Evolutionary conservation across 2,329 filamentous ascomycete genomes (phyloP), one percentile per base, ranked within the genome.

Genomic region (Coleophoma eucalyptorum): DNA sequence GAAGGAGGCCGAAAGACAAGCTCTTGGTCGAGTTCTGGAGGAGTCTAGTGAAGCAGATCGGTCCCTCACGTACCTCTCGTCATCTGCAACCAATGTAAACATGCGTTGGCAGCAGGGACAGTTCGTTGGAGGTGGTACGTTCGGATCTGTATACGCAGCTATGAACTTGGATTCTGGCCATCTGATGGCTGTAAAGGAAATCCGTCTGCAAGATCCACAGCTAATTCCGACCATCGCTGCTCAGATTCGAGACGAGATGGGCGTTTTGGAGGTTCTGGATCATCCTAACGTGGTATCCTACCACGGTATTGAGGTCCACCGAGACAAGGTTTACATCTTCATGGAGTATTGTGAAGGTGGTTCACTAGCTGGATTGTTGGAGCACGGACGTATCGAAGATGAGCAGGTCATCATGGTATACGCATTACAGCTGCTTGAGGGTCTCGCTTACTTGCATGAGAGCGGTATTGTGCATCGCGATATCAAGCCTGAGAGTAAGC

Each of bases 261-360:
- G 88, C 47, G 93, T 99, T 5, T 75, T 99, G 45, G 93, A 97
- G 69, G 88, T 97, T 1, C 79, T 99, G 43, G 92, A 99, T 64
- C 94, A 99, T 66, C 94, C 94, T 19, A 99, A 99, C 66, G 90
- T 99, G 54, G 95, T 99, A 19, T 93, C 91, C 10, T 99, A 99
- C 71, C 94, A 94, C 65, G 94, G 94, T 52, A 97, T 99, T 63
- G 94, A 99, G 69, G 94, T 97, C 3, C 94, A 99, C 70, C 84
- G 94, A 56, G 94, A 99, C 76, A 94, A 96, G 66, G 94, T 99
- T n/a, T 99, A 97, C 70, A 97, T 99, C 59, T 99, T 99, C 68
- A 99, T 99, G 94, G 94, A 99, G 69, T 97, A 96, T 70, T 99
- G 94, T 69, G 95, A 91, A 4, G 93, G 94, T 47, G 94, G 94